Base-by-base conservation (phyloP, 306 rosid species). In the Abrus precatorius region DNA sequence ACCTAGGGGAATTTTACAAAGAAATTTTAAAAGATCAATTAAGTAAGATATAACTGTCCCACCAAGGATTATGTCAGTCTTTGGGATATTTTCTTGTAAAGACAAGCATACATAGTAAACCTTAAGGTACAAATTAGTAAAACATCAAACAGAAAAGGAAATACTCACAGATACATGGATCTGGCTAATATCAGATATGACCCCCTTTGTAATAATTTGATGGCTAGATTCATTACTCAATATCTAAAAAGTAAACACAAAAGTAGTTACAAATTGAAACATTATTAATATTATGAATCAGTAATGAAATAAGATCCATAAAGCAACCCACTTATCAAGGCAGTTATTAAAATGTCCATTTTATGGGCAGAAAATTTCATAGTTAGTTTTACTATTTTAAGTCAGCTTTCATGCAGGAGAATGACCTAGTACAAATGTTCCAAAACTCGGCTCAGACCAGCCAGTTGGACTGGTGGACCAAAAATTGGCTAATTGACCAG, bases 121-220 rank as follows among this genome's bases (percentile, higher is more conserved):
- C 36, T n/a, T 65, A 52, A 41, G 55, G 74, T 34, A 67, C 30
- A 65, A 36, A 67, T 32, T 1, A 7, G 44, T 43, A 63, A 20
- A 52, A 50, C 50, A 56, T 77, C 40, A 49, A 68, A 59, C 49
- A 28, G 61, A 84, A 79, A 76, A 86, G 60, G 50, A 64, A 79
- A 64, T 85, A 87, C 99, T 90, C 83, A 95, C 97, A 38, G 92
- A 87, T 77, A 95, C 80, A 83, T 89, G 93, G 50, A 49, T 83
- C 59, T 82, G 89, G 64, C 92, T 90, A 71, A 89, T 86, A 79
- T 91, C 97, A 38, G 84, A 76, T 76, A 95, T 82, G 75, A 90
- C 85, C 80, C 99, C 99, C 45, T 87, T 90, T 41, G 99, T 97
- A 86, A 95, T 71, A 59, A 84, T 53, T 85, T 91, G 91, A 87